Evolutionary conservation across 139 green algal genomes (phyloP).

Genomic region (Bryopsis sp.): DNA sequence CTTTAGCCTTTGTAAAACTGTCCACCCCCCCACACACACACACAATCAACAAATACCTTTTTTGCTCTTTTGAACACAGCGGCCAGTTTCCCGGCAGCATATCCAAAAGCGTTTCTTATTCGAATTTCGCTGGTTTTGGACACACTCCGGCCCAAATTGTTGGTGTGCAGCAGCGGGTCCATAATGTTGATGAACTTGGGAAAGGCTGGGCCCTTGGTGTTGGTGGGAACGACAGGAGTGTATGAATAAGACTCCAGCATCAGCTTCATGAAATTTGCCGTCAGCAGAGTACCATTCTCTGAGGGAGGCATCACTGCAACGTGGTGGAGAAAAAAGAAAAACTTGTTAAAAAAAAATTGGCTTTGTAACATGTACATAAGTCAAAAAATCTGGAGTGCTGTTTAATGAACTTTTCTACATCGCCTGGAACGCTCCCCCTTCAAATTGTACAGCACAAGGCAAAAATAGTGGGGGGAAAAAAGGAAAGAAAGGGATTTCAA

Average conservation of each 20-base stretch:
- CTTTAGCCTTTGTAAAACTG: no score
- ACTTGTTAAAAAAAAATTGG: background rate
- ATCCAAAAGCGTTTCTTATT: constrained; percentile 64
- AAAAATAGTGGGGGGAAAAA: no score
- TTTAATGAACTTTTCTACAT: no score
- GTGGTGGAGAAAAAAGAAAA: background rate
- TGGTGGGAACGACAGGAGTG: constrained; percentile 18
- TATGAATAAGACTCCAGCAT: constrained; percentile 20
- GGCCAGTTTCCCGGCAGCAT: constrained; percentile 41
- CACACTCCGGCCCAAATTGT: constrained; percentile 92
- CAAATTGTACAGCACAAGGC: no score
- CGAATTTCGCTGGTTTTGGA: constrained; percentile 62
- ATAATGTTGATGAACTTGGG: constrained; percentile 73
- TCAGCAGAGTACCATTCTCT: constrained; percentile 7
- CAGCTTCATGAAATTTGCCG: constrained; percentile 17
- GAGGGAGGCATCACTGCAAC: background rate
- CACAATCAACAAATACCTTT: background rate
- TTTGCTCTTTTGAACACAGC: constrained; percentile 3
- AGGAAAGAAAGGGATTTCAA: no score
- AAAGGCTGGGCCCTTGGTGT: constrained; percentile 17
- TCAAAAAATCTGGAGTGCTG: no score
- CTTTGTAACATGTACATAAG: background rate
- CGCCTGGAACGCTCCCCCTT: no score
- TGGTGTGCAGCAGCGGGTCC: constrained; percentile 86
- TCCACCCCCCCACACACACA: background rate